Evolutionary conservation across 148 eudicot genomes (phyloP).

Genomic region (Vaccinium myrtillus): DNA sequence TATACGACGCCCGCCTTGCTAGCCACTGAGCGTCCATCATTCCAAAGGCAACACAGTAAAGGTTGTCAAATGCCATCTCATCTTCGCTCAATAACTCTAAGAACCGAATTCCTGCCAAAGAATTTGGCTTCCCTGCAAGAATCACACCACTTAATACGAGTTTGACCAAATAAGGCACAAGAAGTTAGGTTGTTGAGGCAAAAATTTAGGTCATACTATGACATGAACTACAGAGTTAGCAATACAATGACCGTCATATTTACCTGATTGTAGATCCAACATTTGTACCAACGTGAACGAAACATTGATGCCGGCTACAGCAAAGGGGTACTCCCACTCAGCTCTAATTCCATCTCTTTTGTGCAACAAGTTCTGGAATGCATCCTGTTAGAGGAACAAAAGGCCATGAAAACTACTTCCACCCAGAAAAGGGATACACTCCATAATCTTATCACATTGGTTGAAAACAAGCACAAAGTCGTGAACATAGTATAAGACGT

Average conservation of each 20-base stretch:
- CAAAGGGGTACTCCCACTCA: conserved; percentile 92
- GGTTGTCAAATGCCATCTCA: conserved; percentile 77
- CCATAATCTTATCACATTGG: background rate
- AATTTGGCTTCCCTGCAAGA: conserved; percentile 61
- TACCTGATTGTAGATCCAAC: conserved; percentile 89
- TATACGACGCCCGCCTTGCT: conserved; percentile 77
- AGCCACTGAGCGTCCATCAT: conserved; percentile 95
- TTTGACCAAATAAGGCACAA: background rate
- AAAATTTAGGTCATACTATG: background rate
- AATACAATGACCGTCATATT: background rate
- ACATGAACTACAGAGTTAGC: background rate
- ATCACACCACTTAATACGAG: background rate
- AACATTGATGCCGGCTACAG: conserved; percentile 81
- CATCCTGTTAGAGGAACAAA: conserved; percentile 37
- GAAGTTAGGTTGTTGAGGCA: background rate
- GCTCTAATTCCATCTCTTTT: conserved; percentile 69
- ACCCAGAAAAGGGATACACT: background rate
- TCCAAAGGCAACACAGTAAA: conserved; percentile 62
- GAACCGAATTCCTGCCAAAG: conserved; percentile 51
- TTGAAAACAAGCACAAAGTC: background rate
- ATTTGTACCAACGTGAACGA: conserved; percentile 79
- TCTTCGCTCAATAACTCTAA: conserved; percentile 59
- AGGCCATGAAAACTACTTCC: conserved; percentile 1
- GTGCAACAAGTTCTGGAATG: conserved; percentile 62
- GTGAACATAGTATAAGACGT: background rate